A percentile compares a stretch with the other conserved stretches of the same genome.
These are phyloP conservation scores for Lipomyces sp. DNA, from an alignment of 805 yeast species.

Conservation along the genomic window DNA sequence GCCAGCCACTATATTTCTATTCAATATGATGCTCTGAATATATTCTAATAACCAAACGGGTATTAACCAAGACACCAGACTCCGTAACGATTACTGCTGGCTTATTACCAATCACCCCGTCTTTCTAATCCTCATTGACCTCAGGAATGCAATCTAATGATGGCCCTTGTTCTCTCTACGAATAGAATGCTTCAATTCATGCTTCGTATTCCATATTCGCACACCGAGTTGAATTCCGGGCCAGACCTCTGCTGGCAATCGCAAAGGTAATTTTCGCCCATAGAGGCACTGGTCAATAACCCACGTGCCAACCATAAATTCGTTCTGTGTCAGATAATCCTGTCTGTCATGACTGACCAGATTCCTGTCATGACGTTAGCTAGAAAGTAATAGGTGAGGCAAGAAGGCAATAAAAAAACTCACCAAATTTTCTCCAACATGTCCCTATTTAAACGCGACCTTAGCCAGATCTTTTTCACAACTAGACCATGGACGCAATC, in stretches of 20 bases:
- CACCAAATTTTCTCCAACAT: slow-evolving; percentile 64
- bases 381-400: no score
- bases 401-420: not conserved
- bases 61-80: no score
- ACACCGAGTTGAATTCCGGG: slow-evolving; percentile 56
- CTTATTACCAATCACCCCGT: no score
- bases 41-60: no score
- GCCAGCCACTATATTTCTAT: no score
- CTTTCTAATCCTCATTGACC: no score
- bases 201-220: slow-evolving; percentile 9
- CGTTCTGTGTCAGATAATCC: slow-evolving; percentile 73
- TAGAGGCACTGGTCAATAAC: slow-evolving; percentile 91
- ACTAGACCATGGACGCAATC: slow-evolving; percentile 40
- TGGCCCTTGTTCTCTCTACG: not conserved
- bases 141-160: not conserved
- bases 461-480: slow-evolving; percentile 73
- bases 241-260: slow-evolving; percentile 72
- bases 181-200: slow-evolving; percentile 1
- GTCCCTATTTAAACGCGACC: slow-evolving; percentile 69
- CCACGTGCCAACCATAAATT: slow-evolving; percentile 97
- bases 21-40: no score
- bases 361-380: slow-evolving; percentile 33
- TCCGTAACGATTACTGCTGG: no score
- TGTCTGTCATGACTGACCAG: slow-evolving; percentile 55
- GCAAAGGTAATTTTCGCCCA: slow-evolving; percentile 82